These are phyloP conservation scores for Eimeria tenella DNA, from an alignment of 169 alveolate genomes.

Conservation along the genomic window DNA sequence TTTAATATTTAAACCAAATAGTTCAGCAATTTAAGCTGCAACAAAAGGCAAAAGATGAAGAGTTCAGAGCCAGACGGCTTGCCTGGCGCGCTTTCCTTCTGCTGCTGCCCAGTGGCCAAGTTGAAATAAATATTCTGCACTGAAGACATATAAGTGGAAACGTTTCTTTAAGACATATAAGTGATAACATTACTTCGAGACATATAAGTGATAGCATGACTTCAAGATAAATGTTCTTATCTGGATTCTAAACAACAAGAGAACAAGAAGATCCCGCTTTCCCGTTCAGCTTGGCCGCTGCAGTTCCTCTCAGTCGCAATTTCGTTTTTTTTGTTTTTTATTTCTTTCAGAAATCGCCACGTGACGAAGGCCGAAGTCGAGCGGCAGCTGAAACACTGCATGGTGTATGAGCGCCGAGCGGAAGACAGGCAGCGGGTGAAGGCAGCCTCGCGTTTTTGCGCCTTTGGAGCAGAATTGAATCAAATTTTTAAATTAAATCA, in stretches of 20 bases:
- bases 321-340: neutral
- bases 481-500: neutral
- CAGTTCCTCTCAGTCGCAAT: neutral
- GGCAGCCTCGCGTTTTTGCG: neutral
- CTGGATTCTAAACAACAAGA: too few relatives aligned
- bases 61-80: neutral
- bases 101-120: too few relatives aligned
- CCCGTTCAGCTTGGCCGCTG: neutral
- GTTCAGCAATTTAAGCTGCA: too few relatives aligned
- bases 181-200: too few relatives aligned
- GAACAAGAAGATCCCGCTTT: too few relatives aligned
- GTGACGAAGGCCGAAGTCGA: conserved; percentile 69
- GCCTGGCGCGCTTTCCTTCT: neutral
- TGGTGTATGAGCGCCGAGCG: conserved; percentile 72
- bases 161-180: too few relatives aligned
- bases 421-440: conserved; percentile 68
- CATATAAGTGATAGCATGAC: too few relatives aligned
- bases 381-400: conserved; percentile 64
- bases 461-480: neutral
- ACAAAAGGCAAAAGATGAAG: neutral
- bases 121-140: too few relatives aligned
- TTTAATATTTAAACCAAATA: too few relatives aligned
- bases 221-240: too few relatives aligned
- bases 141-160: too few relatives aligned
- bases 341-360: conserved; percentile 50